Evolutionary conservation across 1,284 basidiomycete genomes (phyloP), one percentile per base, ranked within the genome.

Genomic region (Moesziomyces parantarcticus): DNA sequence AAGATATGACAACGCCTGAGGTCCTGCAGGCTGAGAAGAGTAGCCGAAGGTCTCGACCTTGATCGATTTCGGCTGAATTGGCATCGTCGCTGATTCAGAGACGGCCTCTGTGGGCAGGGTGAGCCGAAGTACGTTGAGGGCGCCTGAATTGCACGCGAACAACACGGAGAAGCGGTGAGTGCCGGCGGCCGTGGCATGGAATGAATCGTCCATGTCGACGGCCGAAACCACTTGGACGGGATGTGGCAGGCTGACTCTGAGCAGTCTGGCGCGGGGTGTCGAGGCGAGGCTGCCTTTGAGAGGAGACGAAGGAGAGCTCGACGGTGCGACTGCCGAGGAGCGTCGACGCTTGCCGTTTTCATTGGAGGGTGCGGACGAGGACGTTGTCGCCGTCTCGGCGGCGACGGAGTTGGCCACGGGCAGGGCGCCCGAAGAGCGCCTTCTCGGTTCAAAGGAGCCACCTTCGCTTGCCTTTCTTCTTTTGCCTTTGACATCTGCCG

Each of bases 341-440:
- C 74, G 64, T 18, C 71, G 53, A 20, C 77, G 65, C 46, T 79
- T 79, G 53, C 75, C 75, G 26, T 79, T 71, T 41, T 72, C 72
- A 22, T 79, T 75, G 53, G 68, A 70, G 13, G 57, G 42, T 11
- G 51, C 44, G 11, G 54, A 34, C 20, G 67, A 41, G 23, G 40
- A 48, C 11, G 57, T 18, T n/a, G 40, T 25, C 20, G 56, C 20
- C 1, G 42, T 43, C 1, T 41, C 34, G n/a, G 48, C 49, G 21
- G 45, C 56, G 13, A 39, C 22, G 18, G 46, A 25, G 22, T 45
- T 16, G 23, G 52, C 8, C 29, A 59, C 39, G 21, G 44, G 11
- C 20, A 50, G 48, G 23, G 48, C 52, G 34, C 55, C 56, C 39
- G 48, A 54, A 14, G 63, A 61, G 18, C 47, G 54, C 14, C 59